phyloP scores from a whole-genome alignment of 2,329 filamentous ascomycete species.

The Annulohypoxylon truncatum region DNA sequence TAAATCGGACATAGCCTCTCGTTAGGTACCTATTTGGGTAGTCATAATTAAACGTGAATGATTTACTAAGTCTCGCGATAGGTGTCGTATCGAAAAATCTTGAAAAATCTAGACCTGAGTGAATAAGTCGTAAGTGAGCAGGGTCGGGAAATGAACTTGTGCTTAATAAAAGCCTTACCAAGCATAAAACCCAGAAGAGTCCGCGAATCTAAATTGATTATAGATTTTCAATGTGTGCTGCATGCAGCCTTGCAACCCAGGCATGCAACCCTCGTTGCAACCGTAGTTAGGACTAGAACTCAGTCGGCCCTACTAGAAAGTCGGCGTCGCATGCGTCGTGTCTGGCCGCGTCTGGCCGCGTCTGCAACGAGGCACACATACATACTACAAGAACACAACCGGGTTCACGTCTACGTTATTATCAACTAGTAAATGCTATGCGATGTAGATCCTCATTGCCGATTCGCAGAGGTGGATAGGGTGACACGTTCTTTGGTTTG shows the following conservation, averaged over 20 bases:
- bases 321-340: slow-evolving; percentile 1
- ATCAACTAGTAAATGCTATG: neutral
- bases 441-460: neutral
- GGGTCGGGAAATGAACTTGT: neutral
- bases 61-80: neutral
- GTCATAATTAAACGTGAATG: neutral
- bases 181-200: neutral
- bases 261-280: slow-evolving; percentile 2
- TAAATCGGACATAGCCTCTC: no score
- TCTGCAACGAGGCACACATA: neutral
- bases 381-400: neutral
- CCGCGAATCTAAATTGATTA: neutral
- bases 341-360: neutral
- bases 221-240: neutral
- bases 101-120: no score
- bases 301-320: slow-evolving; percentile 13
- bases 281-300: slow-evolving; percentile 3
- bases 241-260: neutral
- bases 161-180: neutral
- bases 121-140: no score
- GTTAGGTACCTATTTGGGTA: no score
- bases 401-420: neutral
- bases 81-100: neutral
- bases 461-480: neutral
- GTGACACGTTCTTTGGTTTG: neutral